Base-by-base conservation (phyloP, 2,329 filamentous ascomycete genomes). In the Dactylella cylindrospora region DNA sequence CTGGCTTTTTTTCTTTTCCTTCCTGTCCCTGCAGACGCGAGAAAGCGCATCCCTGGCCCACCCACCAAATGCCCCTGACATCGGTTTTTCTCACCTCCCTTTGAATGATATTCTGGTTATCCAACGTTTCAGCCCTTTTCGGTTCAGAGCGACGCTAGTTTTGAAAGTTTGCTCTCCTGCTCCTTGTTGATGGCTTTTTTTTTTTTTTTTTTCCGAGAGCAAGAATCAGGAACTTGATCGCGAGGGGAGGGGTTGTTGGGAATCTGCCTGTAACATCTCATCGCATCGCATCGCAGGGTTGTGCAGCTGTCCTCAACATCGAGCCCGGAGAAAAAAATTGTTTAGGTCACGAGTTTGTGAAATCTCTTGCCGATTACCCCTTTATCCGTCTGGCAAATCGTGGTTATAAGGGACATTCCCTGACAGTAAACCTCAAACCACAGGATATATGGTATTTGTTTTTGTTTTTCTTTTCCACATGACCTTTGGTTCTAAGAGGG, bases 121-220 rank as follows among this genome's bases (percentile, higher is more conserved):
- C 55, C 38, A 51, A 39, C 55, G 55, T 61, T 61, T 61, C 55
- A 61, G 55, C 47, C 52, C 36, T 53, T 61, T 61, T 49, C 43
- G 47, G 53, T 26, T 47, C 43, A 47, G 28, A 38, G n/a, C n/a
- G 49, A 36, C 39, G 26, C 38, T 44, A 33, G 47, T 41, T 41
- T 43, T 53, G 32, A 25, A 46, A 57, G 31, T 57, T 25, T 43
- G n/a, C 36, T 61, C 41, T 49, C 36, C 47, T 53, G 52, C 44
- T 61, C 36, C 22, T 25, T 28, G 28, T 41, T 38, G 41, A 23
- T 38, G 23, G 15, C 23, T 38, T 45, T 41, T 45, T 41, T 26
- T 35, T 25, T 13, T 22, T 39, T 23, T 29, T 47, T 31, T 60
- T 53, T 47, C 44, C 29, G 28, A 43, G n/a, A n/a, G n/a, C n/a